Conservation (phyloP, 495 filamentous ascomycete species). For the Apiosordaria backusii region DNA sequence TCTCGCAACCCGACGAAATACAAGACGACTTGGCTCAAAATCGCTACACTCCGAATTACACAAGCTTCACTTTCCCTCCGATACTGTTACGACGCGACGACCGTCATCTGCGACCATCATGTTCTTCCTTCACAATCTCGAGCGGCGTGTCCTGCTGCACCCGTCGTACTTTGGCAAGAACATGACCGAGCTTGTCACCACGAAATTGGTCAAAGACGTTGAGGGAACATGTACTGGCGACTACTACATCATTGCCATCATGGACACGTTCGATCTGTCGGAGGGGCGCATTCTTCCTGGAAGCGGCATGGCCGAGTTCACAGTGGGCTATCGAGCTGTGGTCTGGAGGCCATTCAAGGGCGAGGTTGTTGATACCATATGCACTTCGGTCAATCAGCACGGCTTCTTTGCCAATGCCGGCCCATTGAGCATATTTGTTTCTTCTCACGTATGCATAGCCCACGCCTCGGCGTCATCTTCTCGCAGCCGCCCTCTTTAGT, state of each 20-base stretch:
- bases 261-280: conserved; percentile 89
- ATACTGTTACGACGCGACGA: neutral
- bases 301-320: conserved; percentile 88
- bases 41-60: neutral
- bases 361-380: conserved; percentile 92
- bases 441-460: conserved; percentile 62
- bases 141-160: conserved; percentile 87
- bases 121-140: conserved; percentile 97
- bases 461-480: neutral
- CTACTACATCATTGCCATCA: conserved; percentile 94
- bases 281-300: conserved; percentile 88
- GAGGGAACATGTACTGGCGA: conserved; percentile 90
- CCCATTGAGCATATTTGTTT: conserved; percentile 84
- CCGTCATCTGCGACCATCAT: conserved; percentile 45
- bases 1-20: neutral
- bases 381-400: conserved; percentile 81
- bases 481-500: neutral
- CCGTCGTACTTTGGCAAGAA: conserved; percentile 93
- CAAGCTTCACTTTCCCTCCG: neutral
- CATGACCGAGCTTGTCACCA: conserved; percentile 82
- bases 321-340: conserved; percentile 87
- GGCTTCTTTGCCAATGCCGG: conserved; percentile 93
- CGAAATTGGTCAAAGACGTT: conserved; percentile 82
- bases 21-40: neutral
- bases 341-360: conserved; percentile 97